These are phyloP conservation scores for Violaceomyces palustris DNA, from an alignment of 1,284 basidiomycete genomes.

Conservation along the genomic window DNA sequence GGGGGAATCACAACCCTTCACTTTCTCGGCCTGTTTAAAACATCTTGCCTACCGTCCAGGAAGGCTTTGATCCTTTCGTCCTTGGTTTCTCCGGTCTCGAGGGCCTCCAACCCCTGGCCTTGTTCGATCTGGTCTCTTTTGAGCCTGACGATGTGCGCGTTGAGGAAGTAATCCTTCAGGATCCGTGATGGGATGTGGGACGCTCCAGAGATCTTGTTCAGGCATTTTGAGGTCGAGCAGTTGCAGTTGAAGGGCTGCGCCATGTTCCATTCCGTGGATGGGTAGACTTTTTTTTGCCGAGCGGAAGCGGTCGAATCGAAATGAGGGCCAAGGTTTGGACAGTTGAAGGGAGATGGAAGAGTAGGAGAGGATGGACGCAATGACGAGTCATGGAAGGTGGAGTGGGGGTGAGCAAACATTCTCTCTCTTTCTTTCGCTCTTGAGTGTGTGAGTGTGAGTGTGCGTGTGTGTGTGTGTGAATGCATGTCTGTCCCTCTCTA, in stretches of 20 bases:
- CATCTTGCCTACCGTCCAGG: too few species aligned
- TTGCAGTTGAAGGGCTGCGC: conserved; percentile 45
- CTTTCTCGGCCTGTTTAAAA: too few species aligned
- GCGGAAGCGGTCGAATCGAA: neutral
- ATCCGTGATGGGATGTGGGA: conserved; percentile 13
- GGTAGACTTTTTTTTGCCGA: conserved; percentile 31
- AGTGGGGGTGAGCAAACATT: neutral
- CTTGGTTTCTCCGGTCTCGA: too few species aligned
- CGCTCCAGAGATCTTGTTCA: conserved; percentile 39
- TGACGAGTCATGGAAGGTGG: too few species aligned
- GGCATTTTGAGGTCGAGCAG: conserved; percentile 23
- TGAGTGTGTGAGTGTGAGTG: too few species aligned
- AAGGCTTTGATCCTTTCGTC: too few species aligned
- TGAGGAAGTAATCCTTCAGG: conserved; percentile 36
- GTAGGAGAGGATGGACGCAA: neutral
- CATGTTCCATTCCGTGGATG: conserved; percentile 49
- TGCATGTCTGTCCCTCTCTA: too few species aligned
- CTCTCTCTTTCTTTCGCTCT: too few species aligned
- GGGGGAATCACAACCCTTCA: too few species aligned
- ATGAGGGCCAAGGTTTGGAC: too few species aligned
- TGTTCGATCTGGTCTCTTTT: conserved; percentile 30
- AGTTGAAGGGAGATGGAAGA: neutral
- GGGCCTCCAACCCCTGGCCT: too few species aligned
- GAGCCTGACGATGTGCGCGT: conserved; percentile 35
- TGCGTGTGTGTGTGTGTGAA: too few species aligned